A percentile compares a stretch with the other conserved stretches of the same genome.
phyloP scores from a whole-genome alignment of 495 filamentous ascomycete genomes.

The Monascus purpureus region DNA sequence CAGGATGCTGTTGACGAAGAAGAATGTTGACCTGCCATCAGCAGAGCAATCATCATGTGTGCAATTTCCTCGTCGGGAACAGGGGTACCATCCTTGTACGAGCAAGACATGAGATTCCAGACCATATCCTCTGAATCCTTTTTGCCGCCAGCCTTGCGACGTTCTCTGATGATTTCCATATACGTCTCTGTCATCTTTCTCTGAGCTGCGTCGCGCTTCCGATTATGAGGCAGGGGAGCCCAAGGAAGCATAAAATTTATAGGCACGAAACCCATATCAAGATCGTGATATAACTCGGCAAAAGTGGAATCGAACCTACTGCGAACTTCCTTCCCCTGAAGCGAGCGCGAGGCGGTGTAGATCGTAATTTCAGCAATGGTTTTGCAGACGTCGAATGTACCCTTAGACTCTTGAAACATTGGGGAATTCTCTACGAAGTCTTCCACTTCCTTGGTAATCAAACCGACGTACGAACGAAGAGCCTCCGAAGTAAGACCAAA shows the following conservation, averaged over 20 bases:
- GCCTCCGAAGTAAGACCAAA: constrained; percentile 48
- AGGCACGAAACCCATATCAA: constrained; percentile 50
- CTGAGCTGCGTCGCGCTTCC: constrained; percentile 43
- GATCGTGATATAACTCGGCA: constrained; percentile 49
- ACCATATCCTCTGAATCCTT: constrained; percentile 50
- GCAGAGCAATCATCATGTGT: constrained; percentile 54
- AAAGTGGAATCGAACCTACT: constrained; percentile 46
- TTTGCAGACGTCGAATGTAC: constrained; percentile 39
- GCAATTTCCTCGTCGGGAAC: constrained; percentile 49
- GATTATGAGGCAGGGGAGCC: constrained; percentile 48
- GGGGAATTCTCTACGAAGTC: constrained; percentile 34
- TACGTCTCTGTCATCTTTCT: constrained; percentile 44
- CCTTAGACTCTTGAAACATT: constrained; percentile 28
- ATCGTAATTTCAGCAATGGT: constrained; percentile 49
- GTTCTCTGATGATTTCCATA: constrained; percentile 42
- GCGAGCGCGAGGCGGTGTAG: constrained; percentile 50
- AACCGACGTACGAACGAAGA: constrained; percentile 45
- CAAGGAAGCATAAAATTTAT: constrained; percentile 55
- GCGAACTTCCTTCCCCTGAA: constrained; percentile 53
- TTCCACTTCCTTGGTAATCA: constrained; percentile 40
- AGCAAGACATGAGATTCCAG: constrained; percentile 51
- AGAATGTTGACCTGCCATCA: constrained; percentile 55
- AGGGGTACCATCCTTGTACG: constrained; percentile 46
- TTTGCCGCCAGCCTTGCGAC: constrained; percentile 32
- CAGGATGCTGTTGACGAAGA: constrained; percentile 45